Conservation (phyloP, 768 basidiomycete species). For the Trametes cingulata region DNA sequence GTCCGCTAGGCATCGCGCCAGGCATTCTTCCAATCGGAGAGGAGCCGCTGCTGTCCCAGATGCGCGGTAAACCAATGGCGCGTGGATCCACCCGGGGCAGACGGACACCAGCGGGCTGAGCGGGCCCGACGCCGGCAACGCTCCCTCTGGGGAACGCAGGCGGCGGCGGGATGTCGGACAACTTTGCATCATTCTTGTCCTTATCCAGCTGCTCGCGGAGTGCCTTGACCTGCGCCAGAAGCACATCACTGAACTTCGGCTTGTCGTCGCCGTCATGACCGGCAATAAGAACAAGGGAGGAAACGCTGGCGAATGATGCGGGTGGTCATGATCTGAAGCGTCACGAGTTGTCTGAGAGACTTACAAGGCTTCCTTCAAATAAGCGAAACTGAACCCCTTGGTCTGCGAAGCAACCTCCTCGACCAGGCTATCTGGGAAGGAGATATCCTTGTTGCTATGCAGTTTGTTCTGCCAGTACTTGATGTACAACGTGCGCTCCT, state of each 20-base stretch:
- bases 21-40: conserved; percentile 23
- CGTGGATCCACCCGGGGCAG: conserved; percentile 15
- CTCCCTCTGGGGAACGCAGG: not conserved
- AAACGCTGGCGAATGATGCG: conserved; percentile 49
- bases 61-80: conserved; percentile 15
- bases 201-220: conserved; percentile 71
- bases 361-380: conserved; percentile 88
- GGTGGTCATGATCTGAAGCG: not conserved
- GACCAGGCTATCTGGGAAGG: conserved; percentile 67
- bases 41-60: conserved; percentile 24
- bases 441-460: conserved; percentile 55
- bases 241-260: conserved; percentile 47
- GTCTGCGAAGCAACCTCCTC: conserved; percentile 61
- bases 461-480: conserved; percentile 85
- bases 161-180: not conserved
- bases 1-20: conserved; percentile 12
- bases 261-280: conserved; percentile 48
- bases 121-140: not conserved
- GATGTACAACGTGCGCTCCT: conserved; percentile 67
- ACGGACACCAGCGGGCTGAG: not conserved
- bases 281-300: conserved; percentile 67
- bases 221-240: conserved; percentile 60
- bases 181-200: conserved; percentile 17
- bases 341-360: conserved; percentile 30
- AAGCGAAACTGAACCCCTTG: conserved; percentile 78